Evolutionary conservation across 352 stramenopile genomes (phyloP).

Genomic region (Globisporangium yorkense): DNA sequence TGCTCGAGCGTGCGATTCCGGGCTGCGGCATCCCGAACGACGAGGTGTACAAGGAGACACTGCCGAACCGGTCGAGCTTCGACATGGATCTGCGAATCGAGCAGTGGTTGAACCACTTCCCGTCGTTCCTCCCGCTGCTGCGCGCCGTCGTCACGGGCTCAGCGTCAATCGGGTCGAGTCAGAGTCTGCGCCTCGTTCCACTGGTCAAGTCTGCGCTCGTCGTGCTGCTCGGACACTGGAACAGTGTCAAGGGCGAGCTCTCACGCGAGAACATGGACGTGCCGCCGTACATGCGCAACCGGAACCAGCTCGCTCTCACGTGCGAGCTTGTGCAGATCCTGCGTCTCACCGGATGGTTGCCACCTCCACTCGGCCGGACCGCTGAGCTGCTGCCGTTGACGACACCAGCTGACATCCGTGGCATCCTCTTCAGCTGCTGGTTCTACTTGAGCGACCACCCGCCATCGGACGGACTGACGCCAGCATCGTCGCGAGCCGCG

Average conservation of each 20-base stretch:
- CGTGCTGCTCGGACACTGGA: conserved; percentile 76
- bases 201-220: conserved; percentile 72
- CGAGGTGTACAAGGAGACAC: conserved; percentile 76
- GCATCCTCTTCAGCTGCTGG: conserved; percentile 80
- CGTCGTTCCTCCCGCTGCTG: conserved; percentile 58
- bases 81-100: conserved; percentile 77
- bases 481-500: conserved; percentile 32
- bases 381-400: conserved; percentile 65
- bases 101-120: conserved; percentile 83
- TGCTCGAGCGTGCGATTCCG: conserved; percentile 68
- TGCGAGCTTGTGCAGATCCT: conserved; percentile 64
- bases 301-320: conserved; percentile 58
- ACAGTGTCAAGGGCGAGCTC: conserved; percentile 71
- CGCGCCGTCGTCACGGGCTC: conserved; percentile 34
- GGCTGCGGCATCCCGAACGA: conserved; percentile 74
- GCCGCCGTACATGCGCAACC: conserved; percentile 77
- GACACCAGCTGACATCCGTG: conserved; percentile 60
- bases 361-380: conserved; percentile 35
- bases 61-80: conserved; percentile 79
- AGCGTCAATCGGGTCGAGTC: conserved; percentile 28
- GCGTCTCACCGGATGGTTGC: conserved; percentile 51
- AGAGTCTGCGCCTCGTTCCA: conserved; percentile 53
- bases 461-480: conserved; percentile 31
- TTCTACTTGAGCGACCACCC: conserved; percentile 78
- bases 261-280: conserved; percentile 63